Evolutionary conservation across 352 stramenopile genomes (phyloP).

Genomic region (Synura sp.): DNA sequence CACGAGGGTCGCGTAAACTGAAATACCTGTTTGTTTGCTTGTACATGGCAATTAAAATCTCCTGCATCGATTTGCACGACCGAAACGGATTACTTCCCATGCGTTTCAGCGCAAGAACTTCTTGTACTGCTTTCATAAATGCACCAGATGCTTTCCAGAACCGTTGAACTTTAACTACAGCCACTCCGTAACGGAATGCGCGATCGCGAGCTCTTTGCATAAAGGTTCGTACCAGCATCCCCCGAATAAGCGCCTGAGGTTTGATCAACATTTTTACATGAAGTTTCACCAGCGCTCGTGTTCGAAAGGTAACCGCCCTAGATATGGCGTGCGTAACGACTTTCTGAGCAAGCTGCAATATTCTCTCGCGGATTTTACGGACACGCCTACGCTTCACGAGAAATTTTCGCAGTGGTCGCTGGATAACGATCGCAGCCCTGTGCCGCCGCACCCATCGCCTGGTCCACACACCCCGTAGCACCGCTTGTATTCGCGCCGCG

Average conservation of each 20-base stretch:
- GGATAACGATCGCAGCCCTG: conserved; percentile 2
- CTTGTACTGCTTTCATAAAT: not conserved
- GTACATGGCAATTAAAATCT: not conserved
- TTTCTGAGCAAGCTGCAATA: no score
- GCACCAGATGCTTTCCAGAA: not conserved
- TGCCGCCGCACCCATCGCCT: not conserved
- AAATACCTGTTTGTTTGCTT: not conserved
- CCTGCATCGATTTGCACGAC: not conserved
- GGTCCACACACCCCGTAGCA: not conserved
- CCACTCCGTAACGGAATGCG: not conserved
- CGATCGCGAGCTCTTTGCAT: not conserved
- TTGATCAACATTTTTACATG: not conserved
- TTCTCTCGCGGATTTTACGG: no score
- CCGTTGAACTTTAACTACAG: conserved; percentile 12
- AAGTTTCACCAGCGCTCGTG: not conserved
- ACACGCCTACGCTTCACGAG: no score
- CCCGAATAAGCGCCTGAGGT: not conserved
- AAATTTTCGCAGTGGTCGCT: not conserved
- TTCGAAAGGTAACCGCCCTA: no score
- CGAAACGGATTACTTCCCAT: conserved; percentile 19
- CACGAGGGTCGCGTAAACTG: not conserved
- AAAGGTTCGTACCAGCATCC: not conserved
- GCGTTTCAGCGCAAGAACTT: not conserved
- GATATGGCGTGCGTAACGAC: no score
- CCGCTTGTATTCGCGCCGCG: not conserved